These are phyloP conservation scores for Phytophthora sansomeana DNA, from an alignment of 352 stramenopile genomes.

Conservation along the genomic window DNA sequence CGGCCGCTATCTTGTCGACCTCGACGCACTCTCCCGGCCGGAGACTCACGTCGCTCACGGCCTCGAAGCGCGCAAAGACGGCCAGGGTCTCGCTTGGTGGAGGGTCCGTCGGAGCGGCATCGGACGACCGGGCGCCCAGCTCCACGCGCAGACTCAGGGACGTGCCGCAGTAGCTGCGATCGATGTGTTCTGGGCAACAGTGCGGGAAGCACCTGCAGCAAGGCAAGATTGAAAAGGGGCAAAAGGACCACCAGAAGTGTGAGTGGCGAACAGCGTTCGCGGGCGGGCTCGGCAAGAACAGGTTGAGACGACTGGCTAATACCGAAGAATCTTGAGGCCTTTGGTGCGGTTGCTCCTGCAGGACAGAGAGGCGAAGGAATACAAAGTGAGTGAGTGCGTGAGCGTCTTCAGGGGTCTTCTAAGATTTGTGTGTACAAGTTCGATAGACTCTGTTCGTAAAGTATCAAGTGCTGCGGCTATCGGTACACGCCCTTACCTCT, in stretches of 20 bases:
- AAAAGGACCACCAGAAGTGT: no score
- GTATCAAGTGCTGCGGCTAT: no score
- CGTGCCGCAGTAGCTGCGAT: slow-evolving; percentile 64
- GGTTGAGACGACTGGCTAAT: no score
- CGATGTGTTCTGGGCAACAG: slow-evolving; percentile 60
- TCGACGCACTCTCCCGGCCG: slow-evolving; percentile 32
- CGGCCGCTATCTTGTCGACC: not conserved
- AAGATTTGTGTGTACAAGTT: no score
- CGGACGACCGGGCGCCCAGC: not conserved
- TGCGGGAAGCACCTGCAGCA: slow-evolving; percentile 55
- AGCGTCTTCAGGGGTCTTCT: no score
- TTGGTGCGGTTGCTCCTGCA: slow-evolving; percentile 35
- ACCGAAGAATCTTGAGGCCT: slow-evolving; percentile 58
- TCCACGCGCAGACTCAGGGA: slow-evolving; percentile 50
- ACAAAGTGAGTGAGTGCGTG: not conserved
- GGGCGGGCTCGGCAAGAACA: not conserved
- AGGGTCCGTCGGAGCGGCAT: slow-evolving; percentile 13
- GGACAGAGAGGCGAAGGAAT: not conserved
- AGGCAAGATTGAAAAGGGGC: no score
- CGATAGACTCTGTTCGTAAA: no score
- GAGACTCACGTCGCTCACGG: slow-evolving; percentile 18
- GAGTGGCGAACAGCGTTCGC: no score
- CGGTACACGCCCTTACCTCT: no score
- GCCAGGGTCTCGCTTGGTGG: slow-evolving; percentile 2
- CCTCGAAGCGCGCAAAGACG: slow-evolving; percentile 31